These are phyloP conservation scores for Russula foetens DNA, from an alignment of 768 basidiomycete species.

Conservation along the genomic window DNA sequence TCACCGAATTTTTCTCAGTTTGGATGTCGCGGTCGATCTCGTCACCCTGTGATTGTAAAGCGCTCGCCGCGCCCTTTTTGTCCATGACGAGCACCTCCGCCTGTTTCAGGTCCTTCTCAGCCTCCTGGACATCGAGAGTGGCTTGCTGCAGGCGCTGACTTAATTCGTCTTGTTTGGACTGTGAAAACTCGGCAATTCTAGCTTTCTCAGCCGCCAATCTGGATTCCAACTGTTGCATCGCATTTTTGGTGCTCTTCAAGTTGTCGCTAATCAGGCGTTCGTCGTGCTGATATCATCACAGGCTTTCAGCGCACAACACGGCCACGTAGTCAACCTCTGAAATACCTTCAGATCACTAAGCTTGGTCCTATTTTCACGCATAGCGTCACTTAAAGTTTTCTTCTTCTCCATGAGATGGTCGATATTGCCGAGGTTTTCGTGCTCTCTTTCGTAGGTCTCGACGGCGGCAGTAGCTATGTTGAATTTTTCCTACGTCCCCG, in stretches of 20 bases:
- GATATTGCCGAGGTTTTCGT: slow-evolving; percentile 37
- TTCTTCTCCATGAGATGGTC: slow-evolving; percentile 37
- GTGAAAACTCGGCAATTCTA: slow-evolving; percentile 35
- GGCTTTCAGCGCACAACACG: neutral
- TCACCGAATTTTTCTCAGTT: slow-evolving; percentile 35
- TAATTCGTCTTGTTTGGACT: slow-evolving; percentile 53
- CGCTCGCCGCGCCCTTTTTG: slow-evolving; percentile 1
- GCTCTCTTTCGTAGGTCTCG: slow-evolving; percentile 32
- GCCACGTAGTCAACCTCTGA: neutral
- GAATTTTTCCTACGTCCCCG: slow-evolving; percentile 27
- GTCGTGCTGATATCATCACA: slow-evolving; percentile 5
- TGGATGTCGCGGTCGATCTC: slow-evolving; percentile 28
- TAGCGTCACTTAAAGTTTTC: slow-evolving; percentile 34
- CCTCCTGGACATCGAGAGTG: slow-evolving; percentile 24
- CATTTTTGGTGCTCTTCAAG: slow-evolving; percentile 1
- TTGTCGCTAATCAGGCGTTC: slow-evolving; percentile 11
- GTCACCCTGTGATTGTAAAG: slow-evolving; percentile 27
- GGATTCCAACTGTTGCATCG: slow-evolving; percentile 11
- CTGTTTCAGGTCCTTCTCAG: slow-evolving; percentile 10
- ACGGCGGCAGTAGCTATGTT: slow-evolving; percentile 31
- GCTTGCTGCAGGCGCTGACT: slow-evolving; percentile 43
- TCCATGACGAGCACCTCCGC: neutral
- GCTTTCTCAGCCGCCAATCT: slow-evolving; percentile 14
- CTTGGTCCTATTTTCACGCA: slow-evolving; percentile 45
- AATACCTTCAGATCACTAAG: slow-evolving; percentile 31